Conservation (phyloP, 2,329 filamentous ascomycete species). For the Colletotrichum chrysophilum region DNA sequence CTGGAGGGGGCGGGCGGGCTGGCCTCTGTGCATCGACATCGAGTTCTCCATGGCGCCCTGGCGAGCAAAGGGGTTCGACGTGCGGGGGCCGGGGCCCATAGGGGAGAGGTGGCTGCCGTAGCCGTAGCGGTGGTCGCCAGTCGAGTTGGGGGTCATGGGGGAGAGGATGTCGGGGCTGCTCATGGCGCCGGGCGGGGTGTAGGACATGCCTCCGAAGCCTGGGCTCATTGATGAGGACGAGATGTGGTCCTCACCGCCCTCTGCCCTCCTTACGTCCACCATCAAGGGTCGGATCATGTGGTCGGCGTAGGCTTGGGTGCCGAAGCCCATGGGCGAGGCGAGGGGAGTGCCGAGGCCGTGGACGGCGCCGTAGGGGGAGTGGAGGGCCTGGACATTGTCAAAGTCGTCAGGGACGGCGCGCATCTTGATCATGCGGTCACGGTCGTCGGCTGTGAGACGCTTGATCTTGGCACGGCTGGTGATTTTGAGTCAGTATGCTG, state of each 20-base stretch:
- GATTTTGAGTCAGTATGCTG: conserved; percentile 18
- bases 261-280: conserved; percentile 69
- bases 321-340: conserved; percentile 54
- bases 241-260: conserved; percentile 65
- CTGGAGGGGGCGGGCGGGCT: conserved; percentile 57
- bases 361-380: conserved; percentile 70
- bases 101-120: conserved; percentile 56
- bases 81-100: conserved; percentile 51
- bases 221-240: conserved; percentile 72
- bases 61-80: conserved; percentile 58
- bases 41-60: conserved; percentile 49
- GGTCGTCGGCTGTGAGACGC: conserved; percentile 71
- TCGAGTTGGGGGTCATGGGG: conserved; percentile 52
- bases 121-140: conserved; percentile 52
- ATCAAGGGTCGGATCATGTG: conserved; percentile 72
- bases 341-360: conserved; percentile 55
- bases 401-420: conserved; percentile 74
- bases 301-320: conserved; percentile 55
- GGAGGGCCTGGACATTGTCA: conserved; percentile 72
- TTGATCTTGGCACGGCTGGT: conserved; percentile 73
- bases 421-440: conserved; percentile 76
- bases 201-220: conserved; percentile 70
- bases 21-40: conserved; percentile 45
- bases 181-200: conserved; percentile 59
- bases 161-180: conserved; percentile 61